Evolutionary conservation across 805 yeast genomes (phyloP).

Genomic region (Isabelozyma pseudorhagii): DNA sequence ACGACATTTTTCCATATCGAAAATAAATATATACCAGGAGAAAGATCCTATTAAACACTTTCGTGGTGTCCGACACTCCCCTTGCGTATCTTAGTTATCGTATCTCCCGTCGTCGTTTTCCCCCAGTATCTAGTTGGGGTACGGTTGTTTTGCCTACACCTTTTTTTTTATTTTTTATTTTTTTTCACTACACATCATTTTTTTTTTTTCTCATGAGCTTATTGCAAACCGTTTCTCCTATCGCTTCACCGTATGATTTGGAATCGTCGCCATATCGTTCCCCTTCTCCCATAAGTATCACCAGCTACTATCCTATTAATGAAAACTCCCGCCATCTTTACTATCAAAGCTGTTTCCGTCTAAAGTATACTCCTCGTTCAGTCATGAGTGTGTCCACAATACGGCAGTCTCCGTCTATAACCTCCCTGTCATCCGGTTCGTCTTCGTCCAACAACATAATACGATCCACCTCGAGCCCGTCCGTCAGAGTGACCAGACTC

Average conservation of each 20-base stretch:
- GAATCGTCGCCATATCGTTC: not conserved
- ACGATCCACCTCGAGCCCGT: not conserved
- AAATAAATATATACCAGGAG: no score
- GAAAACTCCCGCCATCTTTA: not conserved
- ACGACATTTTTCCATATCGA: no score
- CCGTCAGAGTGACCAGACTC: not conserved
- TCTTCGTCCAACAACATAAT: not conserved
- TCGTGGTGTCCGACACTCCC: no score
- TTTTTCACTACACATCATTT: no score
- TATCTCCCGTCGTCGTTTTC: no score
- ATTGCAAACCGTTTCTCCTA: constrained; percentile 7
- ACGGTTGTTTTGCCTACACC: not conserved
- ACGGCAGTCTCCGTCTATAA: constrained; percentile 1
- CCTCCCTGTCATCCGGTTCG: not conserved
- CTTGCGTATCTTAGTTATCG: no score
- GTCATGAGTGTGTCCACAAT: not conserved
- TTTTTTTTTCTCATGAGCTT: constrained; percentile 6
- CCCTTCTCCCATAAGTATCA: not conserved
- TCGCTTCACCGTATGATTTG: constrained; percentile 9
- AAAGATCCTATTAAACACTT: no score
- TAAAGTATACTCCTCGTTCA: not conserved
- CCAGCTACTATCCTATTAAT: not conserved
- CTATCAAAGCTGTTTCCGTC: not conserved
- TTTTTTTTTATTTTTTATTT: no score
- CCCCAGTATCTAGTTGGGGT: no score